These are phyloP conservation scores for Euphorbia tirucalli DNA, from an alignment of 345 rosid genomes.

Conservation along the genomic window DNA sequence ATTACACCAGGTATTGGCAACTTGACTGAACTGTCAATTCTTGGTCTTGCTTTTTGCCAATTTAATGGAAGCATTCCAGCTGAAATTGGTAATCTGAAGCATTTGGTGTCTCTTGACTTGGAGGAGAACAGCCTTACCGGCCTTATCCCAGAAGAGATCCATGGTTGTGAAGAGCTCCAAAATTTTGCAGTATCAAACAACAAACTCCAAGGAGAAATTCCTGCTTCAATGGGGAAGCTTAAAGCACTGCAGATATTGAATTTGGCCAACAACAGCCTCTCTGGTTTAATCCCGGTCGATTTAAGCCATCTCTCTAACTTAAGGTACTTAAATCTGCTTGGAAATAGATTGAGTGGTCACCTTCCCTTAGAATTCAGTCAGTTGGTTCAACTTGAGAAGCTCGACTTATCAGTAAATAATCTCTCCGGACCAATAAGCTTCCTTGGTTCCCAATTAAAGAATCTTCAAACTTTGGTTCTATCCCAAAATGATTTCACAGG, in stretches of 20 bases:
- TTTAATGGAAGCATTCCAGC: constrained; percentile 68
- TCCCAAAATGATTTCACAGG: constrained; percentile 53
- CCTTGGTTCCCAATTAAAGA: constrained; percentile 37
- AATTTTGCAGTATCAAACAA: constrained; percentile 56
- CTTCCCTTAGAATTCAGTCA: constrained; percentile 55
- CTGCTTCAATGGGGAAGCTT: constrained; percentile 52
- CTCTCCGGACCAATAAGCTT: constrained; percentile 60
- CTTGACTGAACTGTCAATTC: constrained; percentile 54
- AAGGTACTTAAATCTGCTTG: constrained; percentile 50
- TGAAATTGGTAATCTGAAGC: constrained; percentile 65
- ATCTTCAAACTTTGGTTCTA: constrained; percentile 47
- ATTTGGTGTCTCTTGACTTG: constrained; percentile 43
- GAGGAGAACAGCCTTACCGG: constrained; percentile 64
- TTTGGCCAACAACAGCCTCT: constrained; percentile 69
- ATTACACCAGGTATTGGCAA: constrained; percentile 54
- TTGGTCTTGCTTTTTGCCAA: constrained; percentile 60
- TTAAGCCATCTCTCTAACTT: constrained; percentile 53
- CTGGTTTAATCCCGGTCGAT: constrained; percentile 61
- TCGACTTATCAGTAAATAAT: constrained; percentile 67
- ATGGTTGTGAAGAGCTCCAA: constrained; percentile 45
- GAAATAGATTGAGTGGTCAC: constrained; percentile 54
- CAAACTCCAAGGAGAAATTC: constrained; percentile 64
- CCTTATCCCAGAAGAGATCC: constrained; percentile 53
- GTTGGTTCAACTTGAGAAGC: constrained; percentile 45
- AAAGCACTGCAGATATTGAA: constrained; percentile 51